Evolutionary conservation across 371 early-diverging fungal genomes (phyloP).

Genomic region (Lichtheimia corymbifera): DNA sequence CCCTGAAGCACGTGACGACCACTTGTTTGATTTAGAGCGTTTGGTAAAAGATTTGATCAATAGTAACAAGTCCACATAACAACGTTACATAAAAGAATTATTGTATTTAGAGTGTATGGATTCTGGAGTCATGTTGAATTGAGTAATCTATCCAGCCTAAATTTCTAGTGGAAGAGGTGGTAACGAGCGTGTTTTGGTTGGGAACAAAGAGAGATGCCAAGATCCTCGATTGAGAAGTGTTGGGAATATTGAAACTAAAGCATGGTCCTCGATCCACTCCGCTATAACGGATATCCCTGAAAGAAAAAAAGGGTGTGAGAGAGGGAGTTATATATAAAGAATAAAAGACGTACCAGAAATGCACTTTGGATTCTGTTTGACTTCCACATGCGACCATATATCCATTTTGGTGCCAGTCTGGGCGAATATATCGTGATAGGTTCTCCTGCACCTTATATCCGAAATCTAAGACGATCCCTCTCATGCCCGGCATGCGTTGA

Average conservation of each 20-base stretch:
- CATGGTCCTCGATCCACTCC: slow-evolving; percentile 24
- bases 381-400: slow-evolving; percentile 39
- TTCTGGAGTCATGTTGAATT: slow-evolving; percentile 16
- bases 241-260: slow-evolving; percentile 12
- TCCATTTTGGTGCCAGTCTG: slow-evolving; percentile 44
- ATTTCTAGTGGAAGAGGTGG: slow-evolving; percentile 22
- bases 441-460: slow-evolving; percentile 35
- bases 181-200: slow-evolving; percentile 21
- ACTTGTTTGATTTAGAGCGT: slow-evolving; percentile 63
- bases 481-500: slow-evolving; percentile 18
- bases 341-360: slow-evolving; percentile 34
- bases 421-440: slow-evolving; percentile 31
- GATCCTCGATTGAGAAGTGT: slow-evolving; percentile 12
- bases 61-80: not conserved
- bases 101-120: not conserved
- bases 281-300: slow-evolving; percentile 33
- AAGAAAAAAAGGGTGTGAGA: too few relatives aligned
- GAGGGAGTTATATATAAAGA: too few relatives aligned
- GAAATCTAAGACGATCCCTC: slow-evolving; percentile 27
- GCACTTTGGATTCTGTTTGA: slow-evolving; percentile 25
- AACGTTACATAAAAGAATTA: too few relatives aligned
- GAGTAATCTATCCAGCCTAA: slow-evolving; percentile 39
- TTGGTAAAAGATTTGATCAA: slow-evolving; percentile 35
- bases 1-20: slow-evolving; percentile 62
- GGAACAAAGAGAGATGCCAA: slow-evolving; percentile 30